These are phyloP conservation scores for Pholiota molesta DNA, from an alignment of 768 basidiomycete genomes.

Conservation along the genomic window DNA sequence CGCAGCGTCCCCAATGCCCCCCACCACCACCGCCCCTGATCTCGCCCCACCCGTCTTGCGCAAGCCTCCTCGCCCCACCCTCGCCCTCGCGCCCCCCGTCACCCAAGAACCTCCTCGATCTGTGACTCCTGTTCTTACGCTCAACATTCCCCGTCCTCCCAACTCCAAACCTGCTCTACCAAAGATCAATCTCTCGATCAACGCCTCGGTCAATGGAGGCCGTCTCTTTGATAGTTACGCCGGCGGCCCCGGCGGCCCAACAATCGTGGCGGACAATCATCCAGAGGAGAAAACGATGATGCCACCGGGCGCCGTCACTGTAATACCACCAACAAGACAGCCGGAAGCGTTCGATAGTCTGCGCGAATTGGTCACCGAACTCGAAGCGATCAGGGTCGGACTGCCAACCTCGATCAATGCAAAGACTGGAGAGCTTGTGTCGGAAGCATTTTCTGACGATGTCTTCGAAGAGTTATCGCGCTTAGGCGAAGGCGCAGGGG, in stretches of 20 bases:
- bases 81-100: slow-evolving; percentile 24
- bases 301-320: slow-evolving; percentile 36
- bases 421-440: slow-evolving; percentile 21
- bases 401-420: slow-evolving; percentile 20
- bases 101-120: slow-evolving; percentile 29
- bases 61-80: slow-evolving; percentile 31
- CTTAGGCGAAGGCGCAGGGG: slow-evolving; percentile 94
- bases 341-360: slow-evolving; percentile 41
- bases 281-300: slow-evolving; percentile 48
- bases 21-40: slow-evolving; percentile 12
- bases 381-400: slow-evolving; percentile 34
- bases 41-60: slow-evolving; percentile 27
- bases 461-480: slow-evolving; percentile 75
- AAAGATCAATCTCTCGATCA: slow-evolving; percentile 29
- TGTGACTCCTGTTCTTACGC: slow-evolving; percentile 28
- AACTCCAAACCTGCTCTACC: slow-evolving; percentile 20
- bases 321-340: slow-evolving; percentile 30
- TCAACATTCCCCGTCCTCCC: slow-evolving; percentile 24
- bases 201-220: slow-evolving; percentile 24
- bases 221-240: slow-evolving; percentile 43
- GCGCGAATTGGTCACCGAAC: slow-evolving; percentile 37
- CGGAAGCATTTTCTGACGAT: slow-evolving; percentile 64
- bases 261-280: slow-evolving; percentile 26
- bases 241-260: slow-evolving; percentile 39
- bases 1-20: background rate